Conservation (phyloP, 495 filamentous ascomycete species). For the Aspergillus campestris region DNA sequence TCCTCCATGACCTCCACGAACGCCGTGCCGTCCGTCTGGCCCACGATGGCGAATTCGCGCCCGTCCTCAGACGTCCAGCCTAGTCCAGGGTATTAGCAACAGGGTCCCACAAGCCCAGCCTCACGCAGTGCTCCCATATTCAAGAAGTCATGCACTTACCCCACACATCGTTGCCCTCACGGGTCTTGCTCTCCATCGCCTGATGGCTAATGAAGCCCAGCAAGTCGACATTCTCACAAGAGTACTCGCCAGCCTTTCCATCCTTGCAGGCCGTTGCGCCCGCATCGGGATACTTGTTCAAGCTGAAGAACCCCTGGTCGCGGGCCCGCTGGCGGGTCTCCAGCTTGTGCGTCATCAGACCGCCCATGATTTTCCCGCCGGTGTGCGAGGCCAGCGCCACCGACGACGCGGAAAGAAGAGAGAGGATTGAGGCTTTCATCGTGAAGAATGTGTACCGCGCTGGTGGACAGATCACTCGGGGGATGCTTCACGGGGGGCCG, state of each 20-base stretch:
- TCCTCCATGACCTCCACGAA: conserved; percentile 10
- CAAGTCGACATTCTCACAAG: conserved; percentile 11
- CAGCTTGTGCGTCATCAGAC: conserved; percentile 11
- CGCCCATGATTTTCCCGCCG: conserved; percentile 5
- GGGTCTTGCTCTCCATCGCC: conserved; percentile 10
- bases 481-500: too few species aligned
- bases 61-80: conserved; percentile 12
- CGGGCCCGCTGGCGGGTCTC: conserved; percentile 7
- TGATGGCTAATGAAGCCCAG: conserved; percentile 12
- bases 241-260: conserved; percentile 13
- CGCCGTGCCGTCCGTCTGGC: conserved; percentile 11
- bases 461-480: too few species aligned
- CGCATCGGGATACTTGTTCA: conserved; percentile 6
- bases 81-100: not conserved
- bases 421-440: conserved; percentile 10
- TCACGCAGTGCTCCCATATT: not conserved
- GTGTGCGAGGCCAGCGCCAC: conserved; percentile 3
- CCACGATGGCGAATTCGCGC: conserved; percentile 14
- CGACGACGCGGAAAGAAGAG: conserved; percentile 5
- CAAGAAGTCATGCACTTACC: conserved; percentile 1
- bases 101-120: too few species aligned
- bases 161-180: conserved; percentile 15
- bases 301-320: conserved; percentile 7
- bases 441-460: not conserved
- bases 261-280: conserved; percentile 1